Percentiles rank a stretch among this genome's conserved stretches.
Evolutionary conservation across 176 grass and related monocot species (phyloP).

Genomic region (Carex parvula): DNA sequence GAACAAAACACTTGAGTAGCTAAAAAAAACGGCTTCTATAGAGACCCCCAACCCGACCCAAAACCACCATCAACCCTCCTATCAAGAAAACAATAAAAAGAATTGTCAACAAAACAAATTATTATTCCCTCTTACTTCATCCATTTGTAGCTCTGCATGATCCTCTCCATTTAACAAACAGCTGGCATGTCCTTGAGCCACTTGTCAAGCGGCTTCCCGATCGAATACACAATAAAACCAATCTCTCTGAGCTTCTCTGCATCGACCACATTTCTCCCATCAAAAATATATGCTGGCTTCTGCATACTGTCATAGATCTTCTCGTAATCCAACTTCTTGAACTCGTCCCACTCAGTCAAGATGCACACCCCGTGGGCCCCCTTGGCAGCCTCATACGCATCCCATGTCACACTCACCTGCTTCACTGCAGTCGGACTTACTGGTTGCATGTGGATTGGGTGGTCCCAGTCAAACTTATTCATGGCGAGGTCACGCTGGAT

Average conservation of each 20-base stretch:
- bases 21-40: conserved; percentile 8
- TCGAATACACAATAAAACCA: conserved; percentile 90
- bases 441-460: conserved; percentile 84
- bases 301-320: conserved; percentile 87
- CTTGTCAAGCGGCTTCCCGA: conserved; percentile 76
- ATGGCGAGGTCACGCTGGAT: conserved; percentile 86
- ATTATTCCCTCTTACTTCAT: conserved; percentile 11
- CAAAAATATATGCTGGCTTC: conserved; percentile 77
- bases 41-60: conserved; percentile 8
- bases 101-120: conserved; percentile 51
- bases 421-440: conserved; percentile 75
- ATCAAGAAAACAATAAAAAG: conserved; percentile 62
- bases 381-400: conserved; percentile 80
- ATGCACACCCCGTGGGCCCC: conserved; percentile 77
- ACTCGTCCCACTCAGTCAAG: conserved; percentile 90
- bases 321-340: conserved; percentile 71
- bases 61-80: conserved; percentile 12
- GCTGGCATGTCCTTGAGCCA: conserved; percentile 95
- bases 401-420: conserved; percentile 79
- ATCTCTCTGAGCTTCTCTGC: conserved; percentile 81
- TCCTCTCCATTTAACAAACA: conserved; percentile 40
- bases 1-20: conserved; percentile 1
- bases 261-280: conserved; percentile 70
- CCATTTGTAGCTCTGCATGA: background rate
- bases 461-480: conserved; percentile 97